Evolutionary conservation across 805 yeast species (phyloP).

Genomic region (Kazachstania taianensis): DNA sequence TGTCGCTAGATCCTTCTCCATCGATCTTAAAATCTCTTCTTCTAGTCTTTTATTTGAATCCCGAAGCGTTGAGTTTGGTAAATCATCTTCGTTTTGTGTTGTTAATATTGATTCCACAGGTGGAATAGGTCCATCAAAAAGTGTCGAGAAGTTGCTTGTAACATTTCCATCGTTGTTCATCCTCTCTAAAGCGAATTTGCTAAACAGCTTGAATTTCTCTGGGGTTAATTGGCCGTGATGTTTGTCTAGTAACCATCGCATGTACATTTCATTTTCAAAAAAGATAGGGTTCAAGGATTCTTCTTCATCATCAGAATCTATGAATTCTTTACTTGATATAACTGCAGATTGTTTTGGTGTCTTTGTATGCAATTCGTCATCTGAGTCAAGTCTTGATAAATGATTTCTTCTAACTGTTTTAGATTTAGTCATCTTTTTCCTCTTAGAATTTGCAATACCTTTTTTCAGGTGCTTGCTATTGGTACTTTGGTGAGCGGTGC

Average conservation of each 20-base stretch:
- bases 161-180: constrained; percentile 15
- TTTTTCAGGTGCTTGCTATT: constrained; percentile 7
- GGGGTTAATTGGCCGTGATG: constrained; percentile 20
- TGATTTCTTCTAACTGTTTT: constrained; percentile 5
- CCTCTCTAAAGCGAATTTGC: constrained; percentile 24
- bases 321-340: constrained; percentile 24
- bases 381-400: constrained; percentile 11
- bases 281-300: constrained; percentile 17
- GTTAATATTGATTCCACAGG: no score
- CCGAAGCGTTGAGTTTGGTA: constrained; percentile 15
- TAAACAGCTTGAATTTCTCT: constrained; percentile 15
- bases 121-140: constrained; percentile 25
- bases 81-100: constrained; percentile 1
- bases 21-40: constrained; percentile 1
- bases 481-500: background rate
- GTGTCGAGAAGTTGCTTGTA: constrained; percentile 13
- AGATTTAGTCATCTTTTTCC: background rate
- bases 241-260: constrained; percentile 25
- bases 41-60: constrained; percentile 3
- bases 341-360: constrained; percentile 6
- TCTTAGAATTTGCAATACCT: constrained; percentile 17
- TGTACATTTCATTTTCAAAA: constrained; percentile 29
- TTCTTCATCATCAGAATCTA: constrained; percentile 27
- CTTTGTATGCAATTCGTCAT: constrained; percentile 1
- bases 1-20: no score